phyloP scores from a whole-genome alignment of 2,329 filamentous ascomycete genomes.

The Grosmannia clavigera region DNA sequence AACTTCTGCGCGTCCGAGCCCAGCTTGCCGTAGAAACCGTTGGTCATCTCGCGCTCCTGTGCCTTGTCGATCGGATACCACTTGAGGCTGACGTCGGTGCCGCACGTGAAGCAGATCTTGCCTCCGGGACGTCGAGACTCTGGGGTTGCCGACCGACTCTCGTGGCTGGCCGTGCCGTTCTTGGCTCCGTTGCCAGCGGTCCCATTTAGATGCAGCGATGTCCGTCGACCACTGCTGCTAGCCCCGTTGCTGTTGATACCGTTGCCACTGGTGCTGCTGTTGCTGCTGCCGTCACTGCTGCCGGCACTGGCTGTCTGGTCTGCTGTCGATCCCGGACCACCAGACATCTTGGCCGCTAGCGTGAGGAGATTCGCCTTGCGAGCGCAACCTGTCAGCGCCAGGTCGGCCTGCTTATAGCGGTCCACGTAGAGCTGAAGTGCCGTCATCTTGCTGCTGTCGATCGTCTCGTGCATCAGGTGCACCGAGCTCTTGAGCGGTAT shows the following conservation, averaged over 20 bases:
- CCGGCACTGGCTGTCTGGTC: background rate
- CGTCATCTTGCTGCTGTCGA: slow-evolving; percentile 58
- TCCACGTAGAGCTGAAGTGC: slow-evolving; percentile 78
- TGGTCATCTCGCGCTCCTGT: slow-evolving; percentile 39
- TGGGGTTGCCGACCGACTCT: slow-evolving; percentile 15
- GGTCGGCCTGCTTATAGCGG: slow-evolving; percentile 89
- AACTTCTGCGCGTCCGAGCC: slow-evolving; percentile 47
- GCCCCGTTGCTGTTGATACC: background rate
- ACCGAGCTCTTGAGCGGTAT: slow-evolving; percentile 56
- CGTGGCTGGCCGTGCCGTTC: slow-evolving; percentile 14
- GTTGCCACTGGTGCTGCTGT: background rate
- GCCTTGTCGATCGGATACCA: slow-evolving; percentile 53
- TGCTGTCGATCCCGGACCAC: slow-evolving; percentile 16
- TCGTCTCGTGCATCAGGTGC: slow-evolving; percentile 66
- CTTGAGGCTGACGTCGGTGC: slow-evolving; percentile 58
- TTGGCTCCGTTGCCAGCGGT: background rate
- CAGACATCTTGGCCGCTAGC: slow-evolving; percentile 44
- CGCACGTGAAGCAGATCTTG: slow-evolving; percentile 51
- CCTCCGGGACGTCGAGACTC: slow-evolving; percentile 26
- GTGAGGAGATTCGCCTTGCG: slow-evolving; percentile 77
- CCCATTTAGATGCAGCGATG: background rate
- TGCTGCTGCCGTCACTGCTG: background rate
- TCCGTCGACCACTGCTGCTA: slow-evolving; percentile 2
- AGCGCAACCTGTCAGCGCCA: slow-evolving; percentile 79
- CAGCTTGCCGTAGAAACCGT: slow-evolving; percentile 36